A percentile compares a stretch with the other conserved stretches of the same genome.
Conservation (phyloP, 768 basidiomycete species). For the Mycena maculata region DNA sequence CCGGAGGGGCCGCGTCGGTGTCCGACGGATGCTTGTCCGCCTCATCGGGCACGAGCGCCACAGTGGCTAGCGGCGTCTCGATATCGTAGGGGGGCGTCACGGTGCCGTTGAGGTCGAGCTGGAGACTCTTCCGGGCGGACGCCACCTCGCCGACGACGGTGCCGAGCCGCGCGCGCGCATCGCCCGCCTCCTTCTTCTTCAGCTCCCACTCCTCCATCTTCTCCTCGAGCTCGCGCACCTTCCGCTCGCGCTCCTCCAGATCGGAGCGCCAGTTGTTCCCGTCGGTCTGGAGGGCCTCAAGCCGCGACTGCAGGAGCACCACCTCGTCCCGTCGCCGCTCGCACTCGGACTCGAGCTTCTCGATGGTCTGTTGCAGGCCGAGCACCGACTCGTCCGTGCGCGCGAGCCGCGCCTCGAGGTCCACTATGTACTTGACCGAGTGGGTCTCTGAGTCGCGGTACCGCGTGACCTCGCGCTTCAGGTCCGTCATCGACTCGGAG, state of each 20-base stretch:
- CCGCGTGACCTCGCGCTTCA: constrained; percentile 83
- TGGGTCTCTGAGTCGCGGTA: constrained; percentile 82
- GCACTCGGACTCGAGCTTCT: constrained; percentile 80
- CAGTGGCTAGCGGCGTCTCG: constrained; percentile 30
- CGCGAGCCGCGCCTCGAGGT: constrained; percentile 84
- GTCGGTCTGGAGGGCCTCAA: constrained; percentile 77
- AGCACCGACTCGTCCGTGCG: constrained; percentile 84
- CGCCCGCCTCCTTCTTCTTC: constrained; percentile 74
- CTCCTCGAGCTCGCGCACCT: constrained; percentile 79
- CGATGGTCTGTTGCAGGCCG: constrained; percentile 75
- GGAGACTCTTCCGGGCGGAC: constrained; percentile 74
- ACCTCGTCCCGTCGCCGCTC: constrained; percentile 81
- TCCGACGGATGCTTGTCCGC: constrained; percentile 26
- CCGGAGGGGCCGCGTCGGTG: neutral
- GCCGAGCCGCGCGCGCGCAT: constrained; percentile 74
- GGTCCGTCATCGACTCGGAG: constrained; percentile 82
- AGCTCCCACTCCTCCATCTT: constrained; percentile 84
- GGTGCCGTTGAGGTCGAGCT: constrained; percentile 53
- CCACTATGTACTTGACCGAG: constrained; percentile 83
- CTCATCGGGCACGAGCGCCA: constrained; percentile 23
- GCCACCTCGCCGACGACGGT: constrained; percentile 77
- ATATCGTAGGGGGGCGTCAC: constrained; percentile 14
- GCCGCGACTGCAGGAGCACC: constrained; percentile 72
- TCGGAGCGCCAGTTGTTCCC: constrained; percentile 87
- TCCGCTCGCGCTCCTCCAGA: constrained; percentile 84